These are phyloP conservation scores for Megacollybia marginata DNA, from an alignment of 768 basidiomycete genomes.

Conservation along the genomic window DNA sequence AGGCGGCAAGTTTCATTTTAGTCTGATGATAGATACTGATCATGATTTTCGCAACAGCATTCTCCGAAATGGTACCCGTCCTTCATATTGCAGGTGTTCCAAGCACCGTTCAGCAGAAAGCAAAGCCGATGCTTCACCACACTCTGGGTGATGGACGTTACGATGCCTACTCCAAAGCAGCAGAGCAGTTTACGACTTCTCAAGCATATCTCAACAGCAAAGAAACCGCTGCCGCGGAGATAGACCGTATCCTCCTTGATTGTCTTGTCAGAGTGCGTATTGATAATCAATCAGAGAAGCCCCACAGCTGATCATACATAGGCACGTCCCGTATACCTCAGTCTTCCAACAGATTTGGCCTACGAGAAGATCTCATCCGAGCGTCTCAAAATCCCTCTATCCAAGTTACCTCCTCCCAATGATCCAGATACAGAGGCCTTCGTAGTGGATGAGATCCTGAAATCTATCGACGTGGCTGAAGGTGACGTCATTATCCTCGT, in stretches of 20 bases:
- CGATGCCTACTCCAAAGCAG: constrained; percentile 72
- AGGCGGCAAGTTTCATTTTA: constrained; percentile 37
- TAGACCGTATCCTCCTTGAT: constrained; percentile 72
- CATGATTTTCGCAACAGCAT: constrained; percentile 36
- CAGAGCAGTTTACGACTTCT: constrained; percentile 65
- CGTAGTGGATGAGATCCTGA: constrained; percentile 67
- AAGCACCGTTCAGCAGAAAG: constrained; percentile 63
- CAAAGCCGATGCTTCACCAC: constrained; percentile 75
- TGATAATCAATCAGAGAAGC: neutral
- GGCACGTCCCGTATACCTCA: constrained; percentile 84
- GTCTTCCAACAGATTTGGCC: constrained; percentile 80
- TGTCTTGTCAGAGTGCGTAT: constrained; percentile 48
- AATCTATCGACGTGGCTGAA: constrained; percentile 53
- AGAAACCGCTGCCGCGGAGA: constrained; percentile 52
- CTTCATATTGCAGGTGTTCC: constrained; percentile 86
- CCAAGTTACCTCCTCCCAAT: constrained; percentile 40
- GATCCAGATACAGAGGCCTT: constrained; percentile 53
- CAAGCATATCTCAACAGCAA: constrained; percentile 54
- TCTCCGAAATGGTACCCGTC: constrained; percentile 85
- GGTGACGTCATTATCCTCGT: constrained; percentile 71
- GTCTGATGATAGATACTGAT: neutral
- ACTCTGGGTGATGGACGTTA: constrained; percentile 85
- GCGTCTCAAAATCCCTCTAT: constrained; percentile 53
- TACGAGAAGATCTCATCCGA: constrained; percentile 57
- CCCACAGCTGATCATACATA: constrained; percentile 15